Evolutionary conservation across 2,329 filamentous ascomycete species (phyloP).

Genomic region (Anisogramma anomala): DNA sequence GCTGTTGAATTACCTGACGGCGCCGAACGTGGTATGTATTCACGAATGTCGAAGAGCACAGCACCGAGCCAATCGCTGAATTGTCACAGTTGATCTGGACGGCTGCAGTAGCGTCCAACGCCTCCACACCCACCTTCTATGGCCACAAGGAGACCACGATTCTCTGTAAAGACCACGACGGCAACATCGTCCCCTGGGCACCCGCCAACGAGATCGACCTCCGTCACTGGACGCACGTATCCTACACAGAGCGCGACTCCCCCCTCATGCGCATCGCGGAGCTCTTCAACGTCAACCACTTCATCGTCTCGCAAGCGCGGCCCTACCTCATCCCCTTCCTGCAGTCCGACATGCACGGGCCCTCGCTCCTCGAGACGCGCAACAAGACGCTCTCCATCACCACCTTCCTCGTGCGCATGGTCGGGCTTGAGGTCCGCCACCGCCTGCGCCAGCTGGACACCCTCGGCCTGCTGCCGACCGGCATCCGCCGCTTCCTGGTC

Average conservation of each 20-base stretch:
- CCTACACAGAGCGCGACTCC: slow-evolving; percentile 53
- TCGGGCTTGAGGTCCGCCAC: slow-evolving; percentile 68
- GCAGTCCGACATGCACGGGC: slow-evolving; percentile 67
- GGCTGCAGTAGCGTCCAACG: slow-evolving; percentile 65
- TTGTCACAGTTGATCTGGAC: slow-evolving; percentile 59
- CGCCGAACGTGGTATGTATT: slow-evolving; percentile 72
- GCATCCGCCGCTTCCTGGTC: slow-evolving; percentile 64
- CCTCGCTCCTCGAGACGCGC: slow-evolving; percentile 48
- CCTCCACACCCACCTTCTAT: slow-evolving; percentile 52
- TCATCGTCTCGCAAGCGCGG: slow-evolving; percentile 83
- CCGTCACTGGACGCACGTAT: slow-evolving; percentile 55
- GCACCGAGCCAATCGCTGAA: slow-evolving; percentile 4
- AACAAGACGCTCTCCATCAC: slow-evolving; percentile 46
- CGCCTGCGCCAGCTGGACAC: slow-evolving; percentile 71
- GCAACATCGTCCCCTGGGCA: slow-evolving; percentile 63
- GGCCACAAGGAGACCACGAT: slow-evolving; percentile 52
- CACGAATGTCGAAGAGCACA: neutral
- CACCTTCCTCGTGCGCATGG: slow-evolving; percentile 51
- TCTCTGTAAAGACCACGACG: slow-evolving; percentile 66
- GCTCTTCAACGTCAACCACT: slow-evolving; percentile 89
- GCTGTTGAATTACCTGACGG: slow-evolving; percentile 82
- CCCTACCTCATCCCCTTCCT: slow-evolving; percentile 84
- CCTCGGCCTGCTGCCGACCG: slow-evolving; percentile 57
- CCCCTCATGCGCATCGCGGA: slow-evolving; percentile 62
- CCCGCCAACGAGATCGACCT: slow-evolving; percentile 50